Percentiles rank a stretch among this genome's conserved stretches.
phyloP scores from a whole-genome alignment of 2,329 filamentous ascomycete species.

The Penicillium italicum region DNA sequence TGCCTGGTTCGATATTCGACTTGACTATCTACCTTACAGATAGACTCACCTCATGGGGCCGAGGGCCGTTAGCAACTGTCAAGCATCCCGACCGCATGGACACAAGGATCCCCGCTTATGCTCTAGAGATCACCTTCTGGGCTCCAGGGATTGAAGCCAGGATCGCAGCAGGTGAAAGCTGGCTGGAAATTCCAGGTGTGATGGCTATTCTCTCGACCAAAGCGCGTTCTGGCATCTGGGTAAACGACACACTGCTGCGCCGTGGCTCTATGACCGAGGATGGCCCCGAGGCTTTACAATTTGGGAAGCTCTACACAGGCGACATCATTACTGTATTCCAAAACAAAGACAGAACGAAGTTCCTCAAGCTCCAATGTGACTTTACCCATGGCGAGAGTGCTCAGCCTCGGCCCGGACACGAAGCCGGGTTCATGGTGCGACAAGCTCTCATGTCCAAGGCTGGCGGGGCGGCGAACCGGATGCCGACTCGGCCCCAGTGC shows the following conservation, averaged over 20 bases:
- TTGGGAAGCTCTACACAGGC: conserved; percentile 68
- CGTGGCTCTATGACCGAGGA: conserved; percentile 54
- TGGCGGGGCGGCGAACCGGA: conserved; percentile 23
- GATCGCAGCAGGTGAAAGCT: conserved; percentile 55
- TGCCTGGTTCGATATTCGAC: conserved; percentile 61
- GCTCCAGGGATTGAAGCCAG: conserved; percentile 62
- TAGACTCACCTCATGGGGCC: conserved; percentile 72
- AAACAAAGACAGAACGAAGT: conserved; percentile 34
- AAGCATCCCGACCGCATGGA: conserved; percentile 63
- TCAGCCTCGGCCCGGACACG: conserved; percentile 38
- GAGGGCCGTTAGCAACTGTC: conserved; percentile 64
- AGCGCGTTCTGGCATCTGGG: conserved; percentile 67
- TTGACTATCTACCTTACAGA: conserved; percentile 64
- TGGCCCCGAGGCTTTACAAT: conserved; percentile 52
- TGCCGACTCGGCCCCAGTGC: conserved; percentile 15
- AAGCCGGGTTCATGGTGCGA: conserved; percentile 41
- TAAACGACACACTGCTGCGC: conserved; percentile 68
- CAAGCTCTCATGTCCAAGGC: conserved; percentile 36
- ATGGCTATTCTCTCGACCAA: conserved; percentile 76
- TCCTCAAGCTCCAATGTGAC: conserved; percentile 44
- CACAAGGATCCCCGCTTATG: conserved; percentile 72
- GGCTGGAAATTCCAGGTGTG: conserved; percentile 52
- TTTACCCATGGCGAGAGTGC: conserved; percentile 48
- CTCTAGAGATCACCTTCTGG: conserved; percentile 74
- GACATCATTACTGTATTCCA: conserved; percentile 74